phyloP scores from a whole-genome alignment of 192 early-diverging fungal genomes.

The Gigaspora rosea region DNA sequence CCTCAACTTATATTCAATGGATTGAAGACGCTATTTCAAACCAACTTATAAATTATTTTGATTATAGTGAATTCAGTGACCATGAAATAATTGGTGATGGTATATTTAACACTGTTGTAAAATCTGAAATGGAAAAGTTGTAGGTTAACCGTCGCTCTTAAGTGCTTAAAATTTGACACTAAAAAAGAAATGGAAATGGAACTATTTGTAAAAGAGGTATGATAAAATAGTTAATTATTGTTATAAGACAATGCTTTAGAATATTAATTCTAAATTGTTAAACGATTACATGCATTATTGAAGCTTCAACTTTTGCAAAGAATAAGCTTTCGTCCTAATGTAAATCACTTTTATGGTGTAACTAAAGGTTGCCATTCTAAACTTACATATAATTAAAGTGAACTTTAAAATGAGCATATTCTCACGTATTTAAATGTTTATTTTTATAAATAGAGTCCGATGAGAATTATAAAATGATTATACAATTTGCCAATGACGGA shows the following conservation, averaged over 20 bases:
- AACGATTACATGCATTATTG: too few relatives aligned
- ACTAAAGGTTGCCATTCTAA: too few relatives aligned
- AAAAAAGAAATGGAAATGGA: not conserved
- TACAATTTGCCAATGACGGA: constrained; percentile 34
- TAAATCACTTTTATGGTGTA: too few relatives aligned
- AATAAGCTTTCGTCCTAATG: too few relatives aligned
- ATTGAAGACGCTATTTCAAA: too few relatives aligned
- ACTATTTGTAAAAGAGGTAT: not conserved
- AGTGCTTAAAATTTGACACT: not conserved
- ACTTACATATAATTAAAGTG: too few relatives aligned
- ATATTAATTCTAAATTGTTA: too few relatives aligned
- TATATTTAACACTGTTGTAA: not conserved
- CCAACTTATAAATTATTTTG: too few relatives aligned
- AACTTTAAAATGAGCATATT: not conserved
- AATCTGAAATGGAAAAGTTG: not conserved
- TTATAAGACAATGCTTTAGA: too few relatives aligned
- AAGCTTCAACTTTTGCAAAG: too few relatives aligned
- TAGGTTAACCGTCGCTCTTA: not conserved
- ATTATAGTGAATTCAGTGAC: too few relatives aligned
- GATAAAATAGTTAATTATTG: not conserved
- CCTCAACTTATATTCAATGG: too few relatives aligned
- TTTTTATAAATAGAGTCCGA: not conserved
- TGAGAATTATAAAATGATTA: not conserved
- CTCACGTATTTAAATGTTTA: not conserved
- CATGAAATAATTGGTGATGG: not conserved